Percentiles rank a stretch among this genome's conserved stretches.
These are phyloP conservation scores for Raphanus raphanistrum DNA, from an alignment of 345 rosid species.

Conservation along the genomic window DNA sequence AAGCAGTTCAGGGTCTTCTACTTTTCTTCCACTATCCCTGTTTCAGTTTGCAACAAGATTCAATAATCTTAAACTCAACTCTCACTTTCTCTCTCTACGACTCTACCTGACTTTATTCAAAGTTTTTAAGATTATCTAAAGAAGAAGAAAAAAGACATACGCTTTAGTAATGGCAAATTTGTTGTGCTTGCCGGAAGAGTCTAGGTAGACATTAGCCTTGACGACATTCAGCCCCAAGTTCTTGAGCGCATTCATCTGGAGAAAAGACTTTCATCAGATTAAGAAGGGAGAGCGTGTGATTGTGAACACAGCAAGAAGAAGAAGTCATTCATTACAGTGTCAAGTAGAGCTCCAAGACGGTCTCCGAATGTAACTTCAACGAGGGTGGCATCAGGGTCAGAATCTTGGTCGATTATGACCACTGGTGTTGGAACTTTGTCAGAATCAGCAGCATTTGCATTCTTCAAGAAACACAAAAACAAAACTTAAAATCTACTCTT, in stretches of 20 bases:
- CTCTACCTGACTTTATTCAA: not conserved
- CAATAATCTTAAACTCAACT: not conserved
- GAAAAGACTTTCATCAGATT: not conserved
- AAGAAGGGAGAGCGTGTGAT: no score
- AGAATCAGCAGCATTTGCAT: conserved; percentile 49
- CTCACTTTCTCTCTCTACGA: not conserved
- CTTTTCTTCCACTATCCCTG: conserved; percentile 91
- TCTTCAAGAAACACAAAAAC: conserved; percentile 18
- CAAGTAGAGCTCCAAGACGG: conserved; percentile 97
- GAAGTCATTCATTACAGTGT: conserved; percentile 56
- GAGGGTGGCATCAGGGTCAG: conserved; percentile 84
- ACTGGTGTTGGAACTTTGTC: conserved; percentile 82
- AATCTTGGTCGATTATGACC: conserved; percentile 91
- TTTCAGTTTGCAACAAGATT: not conserved
- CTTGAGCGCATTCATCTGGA: conserved; percentile 89
- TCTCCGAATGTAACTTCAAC: conserved; percentile 91
- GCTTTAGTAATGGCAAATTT: conserved; percentile 75
- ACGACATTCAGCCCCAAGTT: conserved; percentile 91
- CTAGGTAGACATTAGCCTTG: conserved; percentile 86
- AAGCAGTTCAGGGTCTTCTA: conserved; percentile 90
- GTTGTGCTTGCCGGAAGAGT: conserved; percentile 97
- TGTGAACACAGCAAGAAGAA: not conserved
- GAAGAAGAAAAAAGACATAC: conserved; percentile 49
- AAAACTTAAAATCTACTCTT: not conserved
- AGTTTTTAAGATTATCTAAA: not conserved